A percentile compares a stretch with the other conserved stretches of the same genome.
phyloP scores from a whole-genome alignment of 495 filamentous ascomycete genomes.

The Chlorociboria aeruginascens region DNA sequence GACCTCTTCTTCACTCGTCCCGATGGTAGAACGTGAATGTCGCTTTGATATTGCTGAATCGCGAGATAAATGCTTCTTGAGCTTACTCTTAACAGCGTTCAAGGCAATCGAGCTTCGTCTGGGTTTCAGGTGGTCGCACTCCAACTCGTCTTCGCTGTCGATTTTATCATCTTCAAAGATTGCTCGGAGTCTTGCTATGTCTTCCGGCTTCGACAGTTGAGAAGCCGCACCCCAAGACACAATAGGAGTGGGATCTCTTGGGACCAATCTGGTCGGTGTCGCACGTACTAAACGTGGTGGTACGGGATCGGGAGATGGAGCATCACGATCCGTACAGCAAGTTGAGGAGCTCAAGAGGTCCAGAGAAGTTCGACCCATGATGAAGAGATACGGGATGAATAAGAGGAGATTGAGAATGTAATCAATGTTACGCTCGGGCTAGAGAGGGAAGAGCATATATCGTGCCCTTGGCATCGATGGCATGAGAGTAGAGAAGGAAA shows the following conservation, averaged over 20 bases:
- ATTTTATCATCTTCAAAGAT: slow-evolving; percentile 16
- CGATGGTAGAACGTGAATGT: slow-evolving; percentile 28
- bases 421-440: too few species aligned
- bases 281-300: slow-evolving; percentile 1
- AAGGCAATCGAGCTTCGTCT: slow-evolving; percentile 9
- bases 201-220: not conserved
- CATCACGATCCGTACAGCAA: slow-evolving; percentile 14
- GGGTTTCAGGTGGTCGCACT: not conserved
- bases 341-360: not conserved
- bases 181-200: slow-evolving; percentile 3
- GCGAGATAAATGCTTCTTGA: slow-evolving; percentile 35
- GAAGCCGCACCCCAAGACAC: slow-evolving; percentile 6
- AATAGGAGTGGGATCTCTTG: not conserved
- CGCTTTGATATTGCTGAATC: slow-evolving; percentile 26
- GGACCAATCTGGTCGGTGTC: not conserved
- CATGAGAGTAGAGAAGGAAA: too few species aligned
- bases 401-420: too few species aligned
- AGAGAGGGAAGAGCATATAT: too few species aligned
- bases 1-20: slow-evolving; percentile 34
- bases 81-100: slow-evolving; percentile 14
- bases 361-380: too few species aligned
- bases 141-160: not conserved
- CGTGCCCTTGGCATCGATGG: too few species aligned
- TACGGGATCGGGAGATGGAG: slow-evolving; percentile 18
- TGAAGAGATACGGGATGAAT: too few species aligned